A percentile compares a stretch with the other conserved stretches of the same genome.
Evolutionary conservation across 352 stramenopile species (phyloP).

Genomic region (Phytophthora europaea): DNA sequence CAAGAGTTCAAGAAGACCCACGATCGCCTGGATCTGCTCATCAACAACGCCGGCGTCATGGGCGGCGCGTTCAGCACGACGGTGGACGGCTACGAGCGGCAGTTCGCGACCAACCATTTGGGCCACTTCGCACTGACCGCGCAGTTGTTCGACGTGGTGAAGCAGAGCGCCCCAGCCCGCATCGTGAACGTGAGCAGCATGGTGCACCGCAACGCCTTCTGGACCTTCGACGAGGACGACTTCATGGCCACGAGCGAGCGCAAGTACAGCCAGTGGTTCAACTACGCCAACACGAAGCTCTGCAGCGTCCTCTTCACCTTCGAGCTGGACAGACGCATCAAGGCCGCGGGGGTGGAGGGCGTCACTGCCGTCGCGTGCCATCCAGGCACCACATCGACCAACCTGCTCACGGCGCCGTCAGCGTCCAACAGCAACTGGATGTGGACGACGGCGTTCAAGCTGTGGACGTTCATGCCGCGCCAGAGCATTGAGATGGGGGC

Average conservation of each 20-base stretch:
- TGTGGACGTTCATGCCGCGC: conserved; percentile 31
- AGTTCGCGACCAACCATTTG: conserved; percentile 79
- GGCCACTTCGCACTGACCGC: conserved; percentile 66
- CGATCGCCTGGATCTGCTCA: conserved; percentile 56
- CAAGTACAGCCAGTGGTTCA: conserved; percentile 48
- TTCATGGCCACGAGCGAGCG: conserved; percentile 27
- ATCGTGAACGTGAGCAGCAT: conserved; percentile 62
- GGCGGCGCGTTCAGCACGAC: conserved; percentile 46
- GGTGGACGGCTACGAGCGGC: conserved; percentile 56
- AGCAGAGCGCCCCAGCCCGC: conserved; percentile 33
- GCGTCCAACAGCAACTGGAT: conserved; percentile 38
- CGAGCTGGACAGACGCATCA: conserved; percentile 52
- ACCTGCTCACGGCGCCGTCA: conserved; percentile 38
- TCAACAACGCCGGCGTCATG: conserved; percentile 79
- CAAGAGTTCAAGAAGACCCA: conserved; percentile 42
- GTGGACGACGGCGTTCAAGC: conserved; percentile 36
- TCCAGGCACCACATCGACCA: conserved; percentile 51
- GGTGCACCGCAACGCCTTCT: conserved; percentile 42
- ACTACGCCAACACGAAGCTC: conserved; percentile 66
- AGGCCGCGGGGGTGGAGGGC: conserved; percentile 26
- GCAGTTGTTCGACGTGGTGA: conserved; percentile 52
- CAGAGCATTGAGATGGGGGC: conserved; percentile 49
- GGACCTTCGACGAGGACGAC: conserved; percentile 33
- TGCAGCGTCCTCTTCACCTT: conserved; percentile 68
- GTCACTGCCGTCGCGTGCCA: conserved; percentile 45